Conservation (phyloP, 2,329 filamentous ascomycete genomes). For the Lecanicillium sp. region DNA sequence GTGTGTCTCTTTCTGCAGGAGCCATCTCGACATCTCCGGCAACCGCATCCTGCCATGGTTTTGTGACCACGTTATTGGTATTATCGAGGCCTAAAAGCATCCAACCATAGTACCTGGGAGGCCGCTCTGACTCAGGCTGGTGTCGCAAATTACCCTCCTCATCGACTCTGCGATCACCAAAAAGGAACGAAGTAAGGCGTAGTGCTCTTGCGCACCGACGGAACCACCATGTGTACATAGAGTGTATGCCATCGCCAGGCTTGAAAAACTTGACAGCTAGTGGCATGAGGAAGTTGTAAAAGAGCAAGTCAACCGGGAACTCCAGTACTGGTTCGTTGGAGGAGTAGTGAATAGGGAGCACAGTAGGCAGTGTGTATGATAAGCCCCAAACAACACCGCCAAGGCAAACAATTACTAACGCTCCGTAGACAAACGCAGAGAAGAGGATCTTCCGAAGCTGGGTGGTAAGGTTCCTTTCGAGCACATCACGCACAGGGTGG, state of each 20-base stretch:
- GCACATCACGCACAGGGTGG: constrained; percentile 91
- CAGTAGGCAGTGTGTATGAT: constrained; percentile 53
- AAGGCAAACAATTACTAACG: constrained; percentile 82
- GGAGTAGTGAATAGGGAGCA: constrained; percentile 89
- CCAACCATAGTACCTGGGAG: constrained; percentile 29
- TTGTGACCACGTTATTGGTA: constrained; percentile 35
- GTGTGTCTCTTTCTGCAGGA: constrained; percentile 26
- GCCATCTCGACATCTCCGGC: constrained; percentile 38
- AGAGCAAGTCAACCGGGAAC: constrained; percentile 86
- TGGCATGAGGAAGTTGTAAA: constrained; percentile 96
- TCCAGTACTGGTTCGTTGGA: constrained; percentile 88
- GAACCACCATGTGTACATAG: constrained; percentile 96
- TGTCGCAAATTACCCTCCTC: constrained; percentile 67
- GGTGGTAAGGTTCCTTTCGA: constrained; percentile 85
- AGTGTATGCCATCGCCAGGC: constrained; percentile 74
- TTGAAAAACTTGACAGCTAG: constrained; percentile 76
- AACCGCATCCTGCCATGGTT: constrained; percentile 51
- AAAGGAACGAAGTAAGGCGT: constrained; percentile 85
- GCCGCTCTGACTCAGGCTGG: constrained; percentile 19
- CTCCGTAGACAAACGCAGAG: constrained; percentile 91
- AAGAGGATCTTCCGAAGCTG: constrained; percentile 95
- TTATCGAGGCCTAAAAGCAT: constrained; percentile 38
- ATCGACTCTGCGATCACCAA: constrained; percentile 70
- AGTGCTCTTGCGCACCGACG: constrained; percentile 71
- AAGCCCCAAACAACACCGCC: constrained; percentile 96